Base-by-base conservation (phyloP, 1,284 basidiomycete species). In the Kwoniella shivajii region DNA sequence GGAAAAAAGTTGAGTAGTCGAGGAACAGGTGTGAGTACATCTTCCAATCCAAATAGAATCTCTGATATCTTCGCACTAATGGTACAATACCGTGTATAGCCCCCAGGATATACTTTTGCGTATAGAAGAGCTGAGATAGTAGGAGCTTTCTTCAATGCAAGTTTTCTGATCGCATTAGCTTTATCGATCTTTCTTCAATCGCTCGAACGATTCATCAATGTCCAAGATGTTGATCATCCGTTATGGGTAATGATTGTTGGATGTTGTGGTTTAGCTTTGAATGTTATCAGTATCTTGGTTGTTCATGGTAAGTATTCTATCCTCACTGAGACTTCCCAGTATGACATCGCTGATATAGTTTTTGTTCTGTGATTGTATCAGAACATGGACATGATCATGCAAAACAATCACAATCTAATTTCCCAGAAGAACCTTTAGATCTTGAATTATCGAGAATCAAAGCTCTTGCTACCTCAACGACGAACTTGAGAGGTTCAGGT, bases 141-240 rank as follows among this genome's bases (percentile, higher is more conserved):
- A 24, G 45, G 45, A 36, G 45, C 45, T 13, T 47, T 47, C 45
- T 47, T 47, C 45, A 47, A 47, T 26, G 45, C 45, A 22, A 47
- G 45, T 30, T 47, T 47, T 22, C 45, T 47, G 14, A 47, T 47
- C n/a, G 45, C 45, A 7, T 18, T 47, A 20, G 45, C 45, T 11
- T 20, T 47, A 27, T 47, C 45, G 16, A 36, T 47, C 14, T 47
- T 47, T 22, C 45, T 47, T 5, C 45, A 47, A 36, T 33, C 45
- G 0, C 20, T 47, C 18, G 45, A 47, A 22, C 20, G 45, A 22
- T 47, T 47, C 31, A 47, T 47, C 45, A 47, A 47, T 29, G 45
- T 47, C 1, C 31, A 47, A 26, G 45, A 47, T 22, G 45, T 47
- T 20, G 45, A 47, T 47, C 45, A 47, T 36, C 45, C 45, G 18